Base-by-base conservation (phyloP, 129 eudicot species). In the Centella asiatica region DNA sequence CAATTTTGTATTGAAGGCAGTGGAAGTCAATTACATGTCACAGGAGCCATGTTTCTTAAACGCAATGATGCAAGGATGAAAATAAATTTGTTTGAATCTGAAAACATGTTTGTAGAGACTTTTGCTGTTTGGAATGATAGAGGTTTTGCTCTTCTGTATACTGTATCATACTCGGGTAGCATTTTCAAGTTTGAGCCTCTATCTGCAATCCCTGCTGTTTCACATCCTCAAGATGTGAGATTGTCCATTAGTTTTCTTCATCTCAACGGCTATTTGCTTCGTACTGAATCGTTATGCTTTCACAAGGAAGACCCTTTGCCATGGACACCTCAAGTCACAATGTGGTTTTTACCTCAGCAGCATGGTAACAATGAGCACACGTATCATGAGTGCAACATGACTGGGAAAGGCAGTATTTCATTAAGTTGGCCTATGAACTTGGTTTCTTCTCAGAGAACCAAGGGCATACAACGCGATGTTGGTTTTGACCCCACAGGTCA, bases 41-140 rank as follows among this genome's bases (percentile, higher is more conserved):
- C 61, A 26, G 99, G 99, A 57, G 81, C 95, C 75, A 53, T 80
- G 80, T 93, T 93, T 73, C 78, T 87, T 24, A 80, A 80, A 57
- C 64, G 66, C 49, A 64, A 71, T 68, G 68, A 74, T 45, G n/a
- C 57, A 59, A 40, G 51, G 36, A 33, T 20, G 23, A 31, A 25
- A 22, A 39, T 52, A 17, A 1, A 67, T 57, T 42, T 45, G 19
- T 70, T 60, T 28, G 81, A 67, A 36, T 72, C 68, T 13, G 12
- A 51, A 45, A 62, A 69, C 67, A 31, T 24, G 17, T 67, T 74
- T 67, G 71, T 60, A 40, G 78, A 80, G 66, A 77, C 76, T 58
- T 76, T 93, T 68, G 81, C 77, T 62, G 81, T 80, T 39, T 93
- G 99, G 99, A 80, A 93, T 72, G 71, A 72, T 49, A 81, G 73